phyloP scores from a whole-genome alignment of 2,329 filamentous ascomycete genomes.

The Didymella pinodella region DNA sequence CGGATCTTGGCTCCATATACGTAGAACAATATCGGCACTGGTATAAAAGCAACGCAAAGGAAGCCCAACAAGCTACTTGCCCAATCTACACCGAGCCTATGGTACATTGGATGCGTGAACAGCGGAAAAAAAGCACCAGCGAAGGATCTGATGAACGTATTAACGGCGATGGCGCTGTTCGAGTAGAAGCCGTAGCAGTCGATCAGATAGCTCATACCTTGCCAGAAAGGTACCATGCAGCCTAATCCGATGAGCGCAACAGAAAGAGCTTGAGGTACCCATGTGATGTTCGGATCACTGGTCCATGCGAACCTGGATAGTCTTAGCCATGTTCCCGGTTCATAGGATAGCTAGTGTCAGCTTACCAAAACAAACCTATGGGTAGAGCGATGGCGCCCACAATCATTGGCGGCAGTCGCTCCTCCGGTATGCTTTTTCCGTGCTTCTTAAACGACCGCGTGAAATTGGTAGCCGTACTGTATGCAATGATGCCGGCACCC shows the following conservation, averaged over 20 bases:
- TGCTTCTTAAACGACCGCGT: conserved; percentile 41
- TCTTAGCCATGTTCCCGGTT: background rate
- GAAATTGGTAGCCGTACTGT: conserved; percentile 46
- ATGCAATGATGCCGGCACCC: conserved; percentile 50
- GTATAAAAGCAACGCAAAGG: conserved; percentile 44
- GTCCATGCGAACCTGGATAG: conserved; percentile 63
- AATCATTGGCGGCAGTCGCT: conserved; percentile 72
- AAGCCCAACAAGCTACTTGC: conserved; percentile 46
- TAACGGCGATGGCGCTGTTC: conserved; percentile 58
- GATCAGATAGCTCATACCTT: conserved; percentile 83
- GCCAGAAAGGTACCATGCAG: conserved; percentile 80
- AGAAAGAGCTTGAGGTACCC: conserved; percentile 65
- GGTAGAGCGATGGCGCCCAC: conserved; percentile 66
- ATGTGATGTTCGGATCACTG: conserved; percentile 57
- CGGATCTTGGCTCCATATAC: conserved; percentile 46
- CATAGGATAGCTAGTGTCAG: too few relatives aligned
- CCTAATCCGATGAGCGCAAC: conserved; percentile 73
- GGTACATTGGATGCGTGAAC: conserved; percentile 59
- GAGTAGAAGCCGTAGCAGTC: conserved; percentile 64
- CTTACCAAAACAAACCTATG: conserved; percentile 64
- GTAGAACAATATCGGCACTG: conserved; percentile 49
- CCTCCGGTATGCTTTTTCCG: conserved; percentile 64
- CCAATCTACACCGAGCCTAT: conserved; percentile 46
- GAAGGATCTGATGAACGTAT: conserved; percentile 59
- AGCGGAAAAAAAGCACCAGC: conserved; percentile 62